These are phyloP conservation scores for Pichia membranifaciens DNA, from an alignment of 805 yeast genomes.

Conservation along the genomic window DNA sequence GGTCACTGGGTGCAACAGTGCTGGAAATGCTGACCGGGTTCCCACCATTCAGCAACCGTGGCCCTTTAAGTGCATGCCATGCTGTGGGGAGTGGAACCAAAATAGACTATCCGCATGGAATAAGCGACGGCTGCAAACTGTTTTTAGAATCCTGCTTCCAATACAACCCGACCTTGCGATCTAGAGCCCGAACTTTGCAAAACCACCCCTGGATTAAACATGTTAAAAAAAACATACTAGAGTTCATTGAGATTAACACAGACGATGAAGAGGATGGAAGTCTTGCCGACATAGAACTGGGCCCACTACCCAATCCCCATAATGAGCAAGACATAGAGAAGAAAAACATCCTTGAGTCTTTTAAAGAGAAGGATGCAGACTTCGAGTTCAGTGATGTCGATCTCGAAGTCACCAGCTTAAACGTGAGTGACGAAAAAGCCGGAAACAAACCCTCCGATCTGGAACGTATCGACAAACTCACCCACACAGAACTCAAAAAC, in stretches of 20 bases:
- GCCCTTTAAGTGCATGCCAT: slow-evolving; percentile 75
- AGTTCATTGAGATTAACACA: slow-evolving; percentile 4
- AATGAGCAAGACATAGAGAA: not conserved
- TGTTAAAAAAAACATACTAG: slow-evolving; percentile 1
- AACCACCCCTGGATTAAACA: slow-evolving; percentile 55
- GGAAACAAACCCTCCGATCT: no score
- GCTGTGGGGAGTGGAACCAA: slow-evolving; percentile 73
- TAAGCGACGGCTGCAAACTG: slow-evolving; percentile 23
- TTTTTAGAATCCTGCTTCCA: slow-evolving; percentile 66
- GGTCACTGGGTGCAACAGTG: slow-evolving; percentile 95
- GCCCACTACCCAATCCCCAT: not conserved
- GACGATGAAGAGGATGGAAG: not conserved
- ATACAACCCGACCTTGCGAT: slow-evolving; percentile 56
- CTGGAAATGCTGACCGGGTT: slow-evolving; percentile 78
- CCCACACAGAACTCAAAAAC: not conserved
- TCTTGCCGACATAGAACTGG: not conserved
- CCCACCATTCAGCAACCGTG: slow-evolving; percentile 79
- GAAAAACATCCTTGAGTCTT: not conserved
- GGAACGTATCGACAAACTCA: not conserved
- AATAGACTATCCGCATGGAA: slow-evolving; percentile 56
- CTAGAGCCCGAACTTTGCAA: slow-evolving; percentile 48
- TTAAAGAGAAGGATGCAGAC: not conserved
- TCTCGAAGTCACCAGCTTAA: not conserved
- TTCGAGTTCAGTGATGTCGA: not conserved
- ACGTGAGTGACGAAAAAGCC: no score